Evolutionary conservation across 306 rosid species (phyloP), one percentile per base, ranked within the genome.

Genomic region (Astragalus glycyphyllos): DNA sequence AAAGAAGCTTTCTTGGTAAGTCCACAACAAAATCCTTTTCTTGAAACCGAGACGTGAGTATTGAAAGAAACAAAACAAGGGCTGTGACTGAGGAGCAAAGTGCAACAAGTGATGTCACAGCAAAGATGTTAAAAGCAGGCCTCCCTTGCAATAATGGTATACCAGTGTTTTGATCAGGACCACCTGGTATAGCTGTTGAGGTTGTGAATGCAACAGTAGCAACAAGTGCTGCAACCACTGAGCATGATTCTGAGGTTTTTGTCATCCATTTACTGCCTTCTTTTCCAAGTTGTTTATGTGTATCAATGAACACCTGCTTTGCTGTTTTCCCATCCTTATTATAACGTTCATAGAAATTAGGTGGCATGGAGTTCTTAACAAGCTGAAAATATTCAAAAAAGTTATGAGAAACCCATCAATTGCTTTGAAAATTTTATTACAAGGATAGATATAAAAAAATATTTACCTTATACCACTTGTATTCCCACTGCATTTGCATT

Each of bases 141-240:
- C 11, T 10, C 8, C 71, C 61, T 55, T 9, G 8, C 9, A 84
- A 58, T 6, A 71, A 16, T 26, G 91, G 91, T 13, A 8, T 34
- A 4, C 95, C 95, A 1, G 63, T 72, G 0, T 17, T 0, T 59
- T 80, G 73, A 41, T 84, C 0, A 0, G 67, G 69, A 10, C 91
- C 90, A 2, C 91, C 91, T 17, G 90, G 95, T 11, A 82, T 67
- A 8, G 89, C 59, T 6, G 90, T 73, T 13, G 87, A 81, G 4
- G 89, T 84, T 20, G 89, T 72, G 82, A 88, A 88, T 34, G 91
- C 87, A 4, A 88, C 89, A 0, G 87, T 70, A n/a, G 91, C 90
- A 3, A 86, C 79, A 4, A 86, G 86, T 4, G 86, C 86, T 5
- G 90, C 95, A n/a, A 88, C 89, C 1, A 88, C 64, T 14, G 95